A percentile compares a stretch with the other conserved stretches of the same genome.
These are phyloP conservation scores for Tinospora cordifolia DNA, from an alignment of 164 flowering plant species.

Conservation along the genomic window DNA sequence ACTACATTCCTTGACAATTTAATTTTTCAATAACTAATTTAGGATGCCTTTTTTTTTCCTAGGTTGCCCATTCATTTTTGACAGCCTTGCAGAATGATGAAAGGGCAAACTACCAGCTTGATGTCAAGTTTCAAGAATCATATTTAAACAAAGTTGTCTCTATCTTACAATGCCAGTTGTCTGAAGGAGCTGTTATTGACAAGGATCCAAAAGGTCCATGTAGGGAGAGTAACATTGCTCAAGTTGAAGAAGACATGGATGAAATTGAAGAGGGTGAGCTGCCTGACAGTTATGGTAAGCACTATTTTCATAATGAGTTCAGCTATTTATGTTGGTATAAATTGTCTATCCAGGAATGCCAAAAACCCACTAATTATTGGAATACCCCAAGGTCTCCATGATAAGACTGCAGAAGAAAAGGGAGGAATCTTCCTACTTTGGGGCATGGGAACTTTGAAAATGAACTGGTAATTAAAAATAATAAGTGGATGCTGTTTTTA, in stretches of 20 bases:
- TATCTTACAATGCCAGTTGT: conserved; percentile 76
- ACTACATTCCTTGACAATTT: not conserved
- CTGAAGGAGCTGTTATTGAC: conserved; percentile 84
- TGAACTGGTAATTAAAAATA: too few relatives aligned
- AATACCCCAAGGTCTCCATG: too few relatives aligned
- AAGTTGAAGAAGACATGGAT: conserved; percentile 29
- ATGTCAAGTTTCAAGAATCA: conserved; percentile 90
- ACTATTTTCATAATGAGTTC: conserved; percentile 2
- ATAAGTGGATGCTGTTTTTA: too few relatives aligned
- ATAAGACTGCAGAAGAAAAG: too few relatives aligned
- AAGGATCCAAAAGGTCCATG: conserved; percentile 31
- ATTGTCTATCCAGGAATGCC: not conserved
- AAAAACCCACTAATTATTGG: not conserved
- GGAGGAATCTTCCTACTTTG: too few relatives aligned
- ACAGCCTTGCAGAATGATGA: conserved; percentile 91
- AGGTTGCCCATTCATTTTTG: conserved; percentile 90
- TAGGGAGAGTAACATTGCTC: conserved; percentile 17
- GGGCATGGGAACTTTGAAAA: too few relatives aligned
- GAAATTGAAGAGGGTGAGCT: conserved; percentile 99
- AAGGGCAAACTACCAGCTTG: conserved; percentile 92
- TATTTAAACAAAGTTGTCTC: conserved; percentile 71
- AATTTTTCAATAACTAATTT: conserved; percentile 11
- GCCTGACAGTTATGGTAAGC: conserved; percentile 73
- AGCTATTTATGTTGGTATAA: not conserved
- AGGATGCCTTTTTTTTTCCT: conserved; percentile 9